Conservation (phyloP, 1,139 yeast species). For the Suhomyces bokatorum region DNA sequence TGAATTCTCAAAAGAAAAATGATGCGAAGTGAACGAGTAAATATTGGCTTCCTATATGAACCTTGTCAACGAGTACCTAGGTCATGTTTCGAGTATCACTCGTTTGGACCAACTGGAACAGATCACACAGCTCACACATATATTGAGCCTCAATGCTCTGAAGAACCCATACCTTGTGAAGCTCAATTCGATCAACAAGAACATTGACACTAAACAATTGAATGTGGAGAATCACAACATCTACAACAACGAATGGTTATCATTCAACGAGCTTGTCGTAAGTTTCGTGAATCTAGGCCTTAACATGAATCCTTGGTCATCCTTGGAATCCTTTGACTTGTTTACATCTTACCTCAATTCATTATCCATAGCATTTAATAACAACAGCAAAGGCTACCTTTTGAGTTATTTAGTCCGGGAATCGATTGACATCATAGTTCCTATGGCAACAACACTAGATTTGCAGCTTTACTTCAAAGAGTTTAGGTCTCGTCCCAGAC, state of each 20-base stretch:
- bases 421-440: conserved; percentile 44
- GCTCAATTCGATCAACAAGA: conserved; percentile 7
- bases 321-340: conserved; percentile 58
- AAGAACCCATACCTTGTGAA: conserved; percentile 14
- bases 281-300: conserved; percentile 53
- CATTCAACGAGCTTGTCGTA: conserved; percentile 52
- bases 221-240: conserved; percentile 24
- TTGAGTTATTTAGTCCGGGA: conserved; percentile 47
- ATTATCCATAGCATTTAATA: conserved; percentile 59
- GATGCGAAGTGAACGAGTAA: background rate
- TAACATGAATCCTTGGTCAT: conserved; percentile 61
- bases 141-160: conserved; percentile 15
- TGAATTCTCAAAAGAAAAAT: background rate
- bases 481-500: conserved; percentile 45
- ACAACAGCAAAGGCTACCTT: conserved; percentile 50
- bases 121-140: conserved; percentile 9
- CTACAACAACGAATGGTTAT: conserved; percentile 44
- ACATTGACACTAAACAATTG: conserved; percentile 3
- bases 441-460: conserved; percentile 55
- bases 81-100: conserved; percentile 11
- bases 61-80: conserved; percentile 10
- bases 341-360: conserved; percentile 53
- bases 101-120: conserved; percentile 13
- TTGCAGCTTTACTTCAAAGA: conserved; percentile 42
- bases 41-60: conserved; percentile 11